Conservation (phyloP, 768 basidiomycete species). For the Termitomyces bulborhizus region DNA sequence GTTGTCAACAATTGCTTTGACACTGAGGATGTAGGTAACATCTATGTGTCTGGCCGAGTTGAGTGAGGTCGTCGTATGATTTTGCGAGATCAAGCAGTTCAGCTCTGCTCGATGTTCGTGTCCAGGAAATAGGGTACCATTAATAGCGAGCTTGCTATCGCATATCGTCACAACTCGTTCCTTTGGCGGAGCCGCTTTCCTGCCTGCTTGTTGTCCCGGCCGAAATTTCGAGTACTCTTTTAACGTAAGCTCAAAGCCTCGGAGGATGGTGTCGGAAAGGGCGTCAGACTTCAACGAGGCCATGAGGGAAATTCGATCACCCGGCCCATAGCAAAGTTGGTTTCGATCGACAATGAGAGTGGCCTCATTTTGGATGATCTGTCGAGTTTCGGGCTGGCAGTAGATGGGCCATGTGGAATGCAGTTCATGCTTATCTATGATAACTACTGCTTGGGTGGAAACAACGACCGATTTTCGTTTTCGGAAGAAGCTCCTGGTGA, state of each 20-base stretch:
- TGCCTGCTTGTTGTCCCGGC: conserved; percentile 51
- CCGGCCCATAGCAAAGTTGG: conserved; percentile 80
- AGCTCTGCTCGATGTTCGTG: conserved; percentile 70
- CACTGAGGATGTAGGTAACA: conserved; percentile 70
- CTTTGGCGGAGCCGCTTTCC: conserved; percentile 50
- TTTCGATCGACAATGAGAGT: conserved; percentile 71
- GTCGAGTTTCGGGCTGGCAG: conserved; percentile 69
- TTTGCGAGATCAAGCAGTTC: conserved; percentile 58
- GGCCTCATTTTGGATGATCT: conserved; percentile 58
- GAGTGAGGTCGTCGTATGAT: conserved; percentile 76
- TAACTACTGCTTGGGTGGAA: conserved; percentile 63
- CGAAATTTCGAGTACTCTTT: conserved; percentile 74
- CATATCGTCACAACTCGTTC: conserved; percentile 48
- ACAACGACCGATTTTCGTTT: conserved; percentile 67
- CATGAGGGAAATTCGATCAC: conserved; percentile 68
- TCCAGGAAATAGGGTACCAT: conserved; percentile 69
- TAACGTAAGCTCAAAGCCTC: conserved; percentile 78
- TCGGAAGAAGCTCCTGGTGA: conserved; percentile 71
- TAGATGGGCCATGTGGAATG: conserved; percentile 94
- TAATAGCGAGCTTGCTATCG: conserved; percentile 68
- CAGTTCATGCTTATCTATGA: conserved; percentile 90
- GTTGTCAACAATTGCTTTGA: conserved; percentile 73
- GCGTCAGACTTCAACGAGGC: conserved; percentile 71
- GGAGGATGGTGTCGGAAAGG: conserved; percentile 62
- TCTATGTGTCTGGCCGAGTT: conserved; percentile 82